phyloP scores from a whole-genome alignment of 768 basidiomycete species.

The Calocera cornea region DNA sequence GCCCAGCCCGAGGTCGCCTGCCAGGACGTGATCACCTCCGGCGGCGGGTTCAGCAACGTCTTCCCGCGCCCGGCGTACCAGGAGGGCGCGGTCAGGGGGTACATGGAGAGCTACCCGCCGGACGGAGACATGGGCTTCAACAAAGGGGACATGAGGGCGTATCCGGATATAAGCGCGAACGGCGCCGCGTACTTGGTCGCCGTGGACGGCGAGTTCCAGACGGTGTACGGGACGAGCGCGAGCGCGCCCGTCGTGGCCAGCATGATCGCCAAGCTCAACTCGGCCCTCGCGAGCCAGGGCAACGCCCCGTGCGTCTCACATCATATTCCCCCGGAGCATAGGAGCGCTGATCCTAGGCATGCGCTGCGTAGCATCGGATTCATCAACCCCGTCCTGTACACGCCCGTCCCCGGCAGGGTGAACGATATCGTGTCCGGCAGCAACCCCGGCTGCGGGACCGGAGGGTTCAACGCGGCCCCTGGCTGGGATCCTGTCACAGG shows the following conservation, averaged over 20 bases:
- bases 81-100: not conserved
- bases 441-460: slow-evolving; percentile 10
- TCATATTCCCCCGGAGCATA: not conserved
- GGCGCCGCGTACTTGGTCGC: not conserved
- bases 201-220: not conserved
- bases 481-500: slow-evolving; percentile 7
- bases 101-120: not conserved
- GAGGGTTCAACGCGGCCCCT: slow-evolving; percentile 6
- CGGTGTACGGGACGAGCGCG: slow-evolving; percentile 5
- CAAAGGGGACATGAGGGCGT: not conserved
- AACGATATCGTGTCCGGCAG: slow-evolving; percentile 8
- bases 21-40: slow-evolving; percentile 15
- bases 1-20: slow-evolving; percentile 36
- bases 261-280: slow-evolving; percentile 6
- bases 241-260: slow-evolving; percentile 6
- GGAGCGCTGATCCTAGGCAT: not conserved
- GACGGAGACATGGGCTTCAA: not conserved
- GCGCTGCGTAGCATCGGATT: slow-evolving; percentile 4
- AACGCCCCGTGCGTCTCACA: not conserved
- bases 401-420: not conserved
- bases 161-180: not conserved
- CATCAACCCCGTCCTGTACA: slow-evolving; percentile 8
- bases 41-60: slow-evolving; percentile 22
- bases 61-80: slow-evolving; percentile 22
- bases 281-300: not conserved